Evolutionary conservation across 2,329 filamentous ascomycete genomes (phyloP), one percentile per base, ranked within the genome.

Genomic region (Claviceps sp.): DNA sequence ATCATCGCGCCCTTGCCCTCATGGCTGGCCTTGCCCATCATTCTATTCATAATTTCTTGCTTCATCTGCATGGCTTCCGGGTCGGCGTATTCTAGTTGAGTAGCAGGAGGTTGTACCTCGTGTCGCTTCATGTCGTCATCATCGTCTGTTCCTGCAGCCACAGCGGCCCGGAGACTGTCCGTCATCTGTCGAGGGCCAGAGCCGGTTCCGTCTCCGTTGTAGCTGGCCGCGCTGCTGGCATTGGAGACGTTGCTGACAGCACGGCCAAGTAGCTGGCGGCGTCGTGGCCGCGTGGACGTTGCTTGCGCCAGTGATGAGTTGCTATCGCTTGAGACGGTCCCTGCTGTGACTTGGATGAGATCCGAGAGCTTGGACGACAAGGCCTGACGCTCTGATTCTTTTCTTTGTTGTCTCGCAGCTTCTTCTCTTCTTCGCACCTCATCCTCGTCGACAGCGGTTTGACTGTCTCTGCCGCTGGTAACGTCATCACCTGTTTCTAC

Each of bases 241-340:
- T 72, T 73, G 2, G 78, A 82, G 2, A 71, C 71, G 59, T 81
- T 81, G 65, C 77, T 81, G 30, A 76, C 64, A 3, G 77, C 80
- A 11, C 80, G 75, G 5, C 80, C 80, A 3, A 82, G 66, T 52
- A 82, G 75, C 51, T 73, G 69, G 11, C 76, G 73, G 50, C 71
- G 68, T 1, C 71, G 57, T 51, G 65, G 58, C 17, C 63, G 56
- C 50, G 63, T 5, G 45, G 47, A 45, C 37, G 47, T 42, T 37
- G 47, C 47, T 26, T 56, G 56, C 4, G 52, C 44, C 38, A 39
- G 56, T n/a, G 55, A 39, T 39, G 55, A 47, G 39, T 50, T 52
- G 43, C 57, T 55, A 30, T 48, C 42, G 24, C 50, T 46, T 44
- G 51, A 48, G 47, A 44, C 43, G 5, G 49, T 10, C 14, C 16